Evolutionary conservation across 2,329 filamentous ascomycete genomes (phyloP).

Genomic region (Phyllosticta capitalensis): DNA sequence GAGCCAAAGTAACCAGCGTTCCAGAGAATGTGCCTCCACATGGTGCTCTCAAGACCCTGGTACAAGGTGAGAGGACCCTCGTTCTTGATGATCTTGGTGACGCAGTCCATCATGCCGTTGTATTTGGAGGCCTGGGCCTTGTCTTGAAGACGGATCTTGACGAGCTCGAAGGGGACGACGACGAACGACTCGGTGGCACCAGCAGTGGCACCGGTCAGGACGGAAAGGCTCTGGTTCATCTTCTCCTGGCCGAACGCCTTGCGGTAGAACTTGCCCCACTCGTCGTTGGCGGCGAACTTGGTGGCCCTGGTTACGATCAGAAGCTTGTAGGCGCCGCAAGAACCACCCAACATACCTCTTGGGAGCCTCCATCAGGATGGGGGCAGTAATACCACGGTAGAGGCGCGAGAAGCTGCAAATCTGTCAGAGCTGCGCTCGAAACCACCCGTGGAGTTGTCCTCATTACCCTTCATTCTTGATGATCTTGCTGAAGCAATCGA

Average conservation of each 20-base stretch:
- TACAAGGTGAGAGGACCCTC: slow-evolving; percentile 86
- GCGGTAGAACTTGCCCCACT: slow-evolving; percentile 93
- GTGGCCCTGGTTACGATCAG: slow-evolving; percentile 54
- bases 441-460: not conserved
- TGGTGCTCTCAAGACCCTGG: slow-evolving; percentile 90
- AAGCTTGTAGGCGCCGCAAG: not conserved
- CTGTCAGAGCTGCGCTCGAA: not conserved
- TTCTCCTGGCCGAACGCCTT: slow-evolving; percentile 72
- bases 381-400: slow-evolving; percentile 90
- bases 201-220: slow-evolving; percentile 87
- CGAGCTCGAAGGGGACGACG: slow-evolving; percentile 93
- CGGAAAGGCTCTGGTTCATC: slow-evolving; percentile 85
- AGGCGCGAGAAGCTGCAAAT: slow-evolving; percentile 65
- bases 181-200: slow-evolving; percentile 95
- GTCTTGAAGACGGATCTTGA: slow-evolving; percentile 98
- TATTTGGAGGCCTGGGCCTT: slow-evolving; percentile 86
- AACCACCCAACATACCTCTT: slow-evolving; percentile 47
- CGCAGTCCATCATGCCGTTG: slow-evolving; percentile 69
- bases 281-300: slow-evolving; percentile 98
- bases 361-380: slow-evolving; percentile 95
- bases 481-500: slow-evolving; percentile 97
- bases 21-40: slow-evolving; percentile 94
- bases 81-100: slow-evolving; percentile 69
- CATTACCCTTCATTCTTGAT: slow-evolving; percentile 84
- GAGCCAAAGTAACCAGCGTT: slow-evolving; percentile 96